Base-by-base conservation (phyloP, 371 early-diverging fungal genomes). In the Capillidium heterosporum region DNA sequence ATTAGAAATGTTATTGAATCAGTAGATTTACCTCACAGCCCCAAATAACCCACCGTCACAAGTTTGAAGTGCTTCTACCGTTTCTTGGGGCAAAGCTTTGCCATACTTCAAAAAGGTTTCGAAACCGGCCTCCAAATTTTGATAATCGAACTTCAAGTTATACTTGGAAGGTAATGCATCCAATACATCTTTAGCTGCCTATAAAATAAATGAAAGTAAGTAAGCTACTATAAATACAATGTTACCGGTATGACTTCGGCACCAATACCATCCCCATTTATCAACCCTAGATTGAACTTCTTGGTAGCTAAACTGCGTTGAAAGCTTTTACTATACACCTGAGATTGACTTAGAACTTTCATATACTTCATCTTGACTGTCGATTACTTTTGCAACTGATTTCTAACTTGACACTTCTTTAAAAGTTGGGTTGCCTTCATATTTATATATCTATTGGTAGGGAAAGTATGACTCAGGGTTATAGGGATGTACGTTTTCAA, bases 21-120 rank as follows among this genome's bases (percentile, higher is more conserved):
- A 2, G 17, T 27, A 42, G 3, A 49, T n/a, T 63, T 72, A 87
- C 86, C 85, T 82, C 59, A 95, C 95, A 51, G 92, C 88, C 26
- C 95, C 95, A 68, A 95, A 95, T 56, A 95, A 73, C n/a, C 90
- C 95, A 8, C 93, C 93, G 32, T 87, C 78, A 63, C 92, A 89
- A 52, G 85, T 80, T 63, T 80, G 79, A 56, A 94, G 74, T 31
- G 68, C 71, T 10, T 80, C 76, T 10, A 93, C 75, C 8, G 94
- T 95, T 52, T 77, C 75, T 48, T 84, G 75, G 15, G 95, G 94
- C 26, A 95, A 78, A 35, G 94, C 89, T 2, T 76, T 78, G 31
- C 93, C 94, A 27, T 84, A 86, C 73, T 84, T 83, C 70, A 87
- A 83, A 63, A 95, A 95, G 66, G 80, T 74, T 64, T 93, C 94